Conservation (phyloP, 108 stramenopile species). For the Skeletonema tropicum region DNA sequence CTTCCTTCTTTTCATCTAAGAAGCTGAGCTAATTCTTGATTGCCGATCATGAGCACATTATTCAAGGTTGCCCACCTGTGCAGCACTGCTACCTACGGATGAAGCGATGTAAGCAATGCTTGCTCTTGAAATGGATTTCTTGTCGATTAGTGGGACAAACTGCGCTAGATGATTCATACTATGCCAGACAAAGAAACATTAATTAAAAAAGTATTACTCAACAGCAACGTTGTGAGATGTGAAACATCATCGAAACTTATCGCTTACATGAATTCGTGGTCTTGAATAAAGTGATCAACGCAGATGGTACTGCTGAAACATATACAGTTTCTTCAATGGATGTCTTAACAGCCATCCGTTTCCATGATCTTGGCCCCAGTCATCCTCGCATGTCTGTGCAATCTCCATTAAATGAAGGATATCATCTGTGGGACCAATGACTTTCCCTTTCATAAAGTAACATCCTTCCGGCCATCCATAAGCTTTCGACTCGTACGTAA, state of each 20-base stretch:
- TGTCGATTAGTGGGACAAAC: too few species aligned
- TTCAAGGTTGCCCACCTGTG: too few species aligned
- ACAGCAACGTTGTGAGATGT: not conserved
- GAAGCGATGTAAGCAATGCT: too few species aligned
- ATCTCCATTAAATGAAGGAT: conserved; percentile 44
- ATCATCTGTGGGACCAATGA: conserved; percentile 57
- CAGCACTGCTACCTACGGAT: too few species aligned
- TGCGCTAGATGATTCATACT: too few species aligned
- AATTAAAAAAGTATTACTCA: too few species aligned
- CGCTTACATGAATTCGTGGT: not conserved
- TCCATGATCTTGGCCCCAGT: conserved; percentile 75
- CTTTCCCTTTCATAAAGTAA: conserved; percentile 55
- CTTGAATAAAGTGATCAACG: conserved; percentile 16
- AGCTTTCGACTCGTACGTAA: conserved; percentile 60
- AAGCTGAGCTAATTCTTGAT: too few species aligned
- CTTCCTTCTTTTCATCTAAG: too few species aligned
- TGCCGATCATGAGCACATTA: too few species aligned
- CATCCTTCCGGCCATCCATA: conserved; percentile 65
- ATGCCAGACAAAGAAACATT: too few species aligned
- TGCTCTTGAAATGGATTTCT: too few species aligned
- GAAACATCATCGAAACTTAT: not conserved
- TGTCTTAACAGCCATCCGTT: conserved; percentile 80
- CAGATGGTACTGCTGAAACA: conserved; percentile 73
- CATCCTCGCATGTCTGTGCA: conserved; percentile 59
- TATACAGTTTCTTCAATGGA: conserved; percentile 71